Conservation (phyloP, 352 stramenopile genomes). For the Pythium utonaiense region DNA sequence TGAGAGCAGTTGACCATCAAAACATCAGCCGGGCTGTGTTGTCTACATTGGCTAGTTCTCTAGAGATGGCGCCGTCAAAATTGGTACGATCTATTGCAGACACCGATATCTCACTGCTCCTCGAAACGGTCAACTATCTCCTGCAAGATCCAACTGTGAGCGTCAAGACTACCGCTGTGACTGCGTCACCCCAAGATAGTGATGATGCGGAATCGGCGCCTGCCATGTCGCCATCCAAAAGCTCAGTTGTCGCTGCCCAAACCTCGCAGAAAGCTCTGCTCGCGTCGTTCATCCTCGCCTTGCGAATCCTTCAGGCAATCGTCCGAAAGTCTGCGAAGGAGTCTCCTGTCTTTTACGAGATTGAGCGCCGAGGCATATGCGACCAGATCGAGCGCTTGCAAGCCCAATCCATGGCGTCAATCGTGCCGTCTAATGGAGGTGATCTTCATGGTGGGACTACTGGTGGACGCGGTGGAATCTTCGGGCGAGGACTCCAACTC, state of each 20-base stretch:
- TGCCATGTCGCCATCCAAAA: neutral
- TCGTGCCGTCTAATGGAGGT: neutral
- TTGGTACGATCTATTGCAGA: conserved; percentile 49
- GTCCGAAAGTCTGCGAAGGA: conserved; percentile 53
- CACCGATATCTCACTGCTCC: conserved; percentile 50
- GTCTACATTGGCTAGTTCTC: conserved; percentile 55
- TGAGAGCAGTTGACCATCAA: conserved; percentile 60
- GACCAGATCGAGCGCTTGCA: conserved; percentile 71
- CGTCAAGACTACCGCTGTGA: neutral
- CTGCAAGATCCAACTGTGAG: conserved; percentile 38
- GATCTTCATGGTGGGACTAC: neutral
- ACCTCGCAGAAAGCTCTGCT: conserved; percentile 14
- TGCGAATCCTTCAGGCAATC: conserved; percentile 71
- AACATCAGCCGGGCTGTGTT: conserved; percentile 63
- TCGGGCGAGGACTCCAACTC: conserved; percentile 44
- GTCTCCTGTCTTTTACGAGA: conserved; percentile 72
- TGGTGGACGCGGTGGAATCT: conserved; percentile 23
- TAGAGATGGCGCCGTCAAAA: conserved; percentile 71
- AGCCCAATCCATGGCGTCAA: conserved; percentile 24
- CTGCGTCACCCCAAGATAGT: neutral
- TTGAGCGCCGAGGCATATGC: conserved; percentile 75
- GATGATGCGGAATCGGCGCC: neutral
- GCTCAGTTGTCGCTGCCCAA: neutral
- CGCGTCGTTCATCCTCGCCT: conserved; percentile 56
- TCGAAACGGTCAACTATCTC: conserved; percentile 68